Evolutionary conservation across 805 yeast species (phyloP).

Genomic region (Kuraishia floccosa): DNA sequence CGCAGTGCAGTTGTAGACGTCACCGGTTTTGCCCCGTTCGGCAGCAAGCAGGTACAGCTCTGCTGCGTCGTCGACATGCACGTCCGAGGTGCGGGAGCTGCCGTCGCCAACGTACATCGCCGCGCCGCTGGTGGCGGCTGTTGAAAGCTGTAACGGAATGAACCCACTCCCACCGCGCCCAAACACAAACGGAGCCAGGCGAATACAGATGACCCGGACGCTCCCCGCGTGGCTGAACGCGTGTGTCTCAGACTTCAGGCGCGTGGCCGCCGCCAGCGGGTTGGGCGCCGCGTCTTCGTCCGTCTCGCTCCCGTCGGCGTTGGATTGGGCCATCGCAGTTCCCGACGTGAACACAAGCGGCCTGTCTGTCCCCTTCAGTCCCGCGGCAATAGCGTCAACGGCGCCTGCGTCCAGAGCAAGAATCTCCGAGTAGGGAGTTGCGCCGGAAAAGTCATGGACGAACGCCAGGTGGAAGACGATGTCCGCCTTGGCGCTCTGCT

Average conservation of each 20-base stretch:
- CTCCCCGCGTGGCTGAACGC: conserved; percentile 8
- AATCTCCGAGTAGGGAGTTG: conserved; percentile 9
- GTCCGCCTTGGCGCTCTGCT: conserved; percentile 18
- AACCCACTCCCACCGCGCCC: conserved; percentile 17
- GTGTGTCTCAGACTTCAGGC: conserved; percentile 5
- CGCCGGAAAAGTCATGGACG: conserved; percentile 15
- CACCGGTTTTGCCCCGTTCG: conserved; percentile 13
- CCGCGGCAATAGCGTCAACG: conserved; percentile 14
- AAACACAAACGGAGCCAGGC: conserved; percentile 22
- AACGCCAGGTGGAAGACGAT: conserved; percentile 26
- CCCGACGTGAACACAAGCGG: conserved; percentile 17
- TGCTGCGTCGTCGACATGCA: conserved; percentile 21
- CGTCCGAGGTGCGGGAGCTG: conserved; percentile 18
- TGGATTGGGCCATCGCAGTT: conserved; percentile 4
- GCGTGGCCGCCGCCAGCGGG: conserved; percentile 4
- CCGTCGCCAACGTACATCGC: conserved; percentile 19
- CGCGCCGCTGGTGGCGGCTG: conserved; percentile 10
- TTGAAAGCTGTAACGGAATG: conserved; percentile 7
- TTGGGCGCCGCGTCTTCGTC: conserved; percentile 5
- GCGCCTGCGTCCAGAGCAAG: conserved; percentile 16
- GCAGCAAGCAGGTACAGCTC: conserved; percentile 14
- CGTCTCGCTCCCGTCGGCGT: conserved; percentile 5
- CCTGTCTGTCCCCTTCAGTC: conserved; percentile 17
- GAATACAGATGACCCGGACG: conserved; percentile 13
- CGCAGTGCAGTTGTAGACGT: conserved; percentile 1